A percentile compares a stretch with the other conserved stretches of the same genome.
Evolutionary conservation across 768 basidiomycete species (phyloP).

Genomic region (Calocera viscosa): DNA sequence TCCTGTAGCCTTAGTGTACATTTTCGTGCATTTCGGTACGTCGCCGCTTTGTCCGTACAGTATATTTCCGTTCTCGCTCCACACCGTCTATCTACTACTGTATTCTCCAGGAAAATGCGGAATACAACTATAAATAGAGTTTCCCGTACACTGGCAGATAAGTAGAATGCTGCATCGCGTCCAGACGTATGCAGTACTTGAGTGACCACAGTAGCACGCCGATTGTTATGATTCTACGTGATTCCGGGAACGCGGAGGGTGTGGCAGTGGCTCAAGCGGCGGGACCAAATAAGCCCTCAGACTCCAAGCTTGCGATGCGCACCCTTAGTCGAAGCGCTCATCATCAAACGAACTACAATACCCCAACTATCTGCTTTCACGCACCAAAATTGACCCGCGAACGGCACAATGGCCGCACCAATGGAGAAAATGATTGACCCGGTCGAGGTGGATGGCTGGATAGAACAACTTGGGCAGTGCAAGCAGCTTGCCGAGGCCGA

Average conservation of each 20-base stretch:
- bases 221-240: neutral
- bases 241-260: neutral
- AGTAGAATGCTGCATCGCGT: too few species aligned
- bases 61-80: neutral
- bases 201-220: too few species aligned
- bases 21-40: slow-evolving; percentile 5
- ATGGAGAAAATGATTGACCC: slow-evolving; percentile 23
- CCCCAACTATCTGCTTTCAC: neutral
- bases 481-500: slow-evolving; percentile 92
- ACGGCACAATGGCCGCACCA: slow-evolving; percentile 2
- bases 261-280: neutral
- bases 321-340: neutral
- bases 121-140: neutral
- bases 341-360: slow-evolving; percentile 1
- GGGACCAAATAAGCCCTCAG: neutral
- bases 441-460: slow-evolving; percentile 87
- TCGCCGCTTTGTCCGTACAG: slow-evolving; percentile 3
- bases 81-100: slow-evolving; percentile 4
- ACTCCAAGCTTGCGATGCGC: neutral
- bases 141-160: neutral
- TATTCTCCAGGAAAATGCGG: neutral
- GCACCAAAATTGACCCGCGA: neutral
- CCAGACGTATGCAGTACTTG: too few species aligned
- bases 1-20: neutral
- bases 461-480: slow-evolving; percentile 90